Evolutionary conservation across 2,329 filamentous ascomycete species (phyloP), one percentile per base, ranked within the genome.

Genomic region (Sarocladium brachiariae): DNA sequence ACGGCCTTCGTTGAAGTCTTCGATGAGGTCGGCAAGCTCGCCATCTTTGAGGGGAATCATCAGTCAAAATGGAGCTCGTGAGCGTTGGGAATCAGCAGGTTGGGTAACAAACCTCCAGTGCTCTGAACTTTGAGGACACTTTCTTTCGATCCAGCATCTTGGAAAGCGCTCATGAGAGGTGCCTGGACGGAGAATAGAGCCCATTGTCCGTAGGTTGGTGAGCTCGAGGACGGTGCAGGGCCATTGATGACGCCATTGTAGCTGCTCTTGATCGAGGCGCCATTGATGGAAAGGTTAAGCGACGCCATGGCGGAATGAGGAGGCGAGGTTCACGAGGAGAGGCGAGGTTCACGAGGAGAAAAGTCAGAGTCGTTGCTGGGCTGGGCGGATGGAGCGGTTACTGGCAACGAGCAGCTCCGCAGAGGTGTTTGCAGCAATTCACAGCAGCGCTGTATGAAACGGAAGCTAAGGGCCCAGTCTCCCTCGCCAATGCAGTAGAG

Each of bases 1-100:
- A 61, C 90, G 86, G 50, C 93, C 93, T 68, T 99, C 93, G 58
- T 86, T 97, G 70, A 99, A 96, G 57, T 99, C 93, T 59, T 99
- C 93, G 59, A 95, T 81, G 53, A 99, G 76, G 57, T 96, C 90
- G 52, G 83, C 74, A 55, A 99, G 76, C 69, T 99, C 92, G 55
- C 93, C 93, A 72, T 96, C 91, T 93, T 63, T 35, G 38, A 16
- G 39, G 50, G 30, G 50, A 50, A 30, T 35, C 51, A 54, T 61
- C 55, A 63, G 60, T 48, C 49, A 49, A 45, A 33, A 9, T 13
- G 31, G 33, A 37, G 21, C 38, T 49, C 21, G 25, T 41, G 16
- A n/a, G 18, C 16, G 39, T 18, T 45, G 27, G 37, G 50, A 48
- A 19, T 5, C 6, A 14, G 33, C 7, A n/a, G 16, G 9, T 14